These are phyloP conservation scores for Amanita rimosa DNA, from an alignment of 768 basidiomycete genomes.

Conservation along the genomic window DNA sequence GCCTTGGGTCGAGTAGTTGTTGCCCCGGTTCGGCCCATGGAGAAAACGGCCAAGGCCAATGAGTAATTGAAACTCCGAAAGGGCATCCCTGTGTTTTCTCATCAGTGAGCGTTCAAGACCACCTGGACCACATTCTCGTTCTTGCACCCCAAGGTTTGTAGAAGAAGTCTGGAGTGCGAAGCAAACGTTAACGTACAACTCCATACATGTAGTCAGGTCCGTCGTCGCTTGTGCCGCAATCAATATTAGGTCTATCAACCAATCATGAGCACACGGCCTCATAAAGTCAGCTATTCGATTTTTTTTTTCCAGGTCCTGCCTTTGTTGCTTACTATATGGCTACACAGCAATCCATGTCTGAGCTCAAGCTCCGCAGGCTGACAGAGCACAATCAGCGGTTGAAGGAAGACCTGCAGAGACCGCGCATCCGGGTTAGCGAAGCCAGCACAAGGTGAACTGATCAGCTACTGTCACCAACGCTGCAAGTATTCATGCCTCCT, in stretches of 20 bases:
- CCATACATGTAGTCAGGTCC: background rate
- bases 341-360: slow-evolving; percentile 83
- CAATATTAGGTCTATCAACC: slow-evolving; percentile 6
- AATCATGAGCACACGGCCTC: slow-evolving; percentile 64
- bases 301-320: slow-evolving; percentile 1
- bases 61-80: slow-evolving; percentile 31
- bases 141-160: background rate
- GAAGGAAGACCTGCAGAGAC: slow-evolving; percentile 80
- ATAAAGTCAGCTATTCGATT: slow-evolving; percentile 36
- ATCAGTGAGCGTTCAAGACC: background rate
- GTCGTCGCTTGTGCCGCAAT: slow-evolving; percentile 1
- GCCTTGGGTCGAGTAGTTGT: background rate
- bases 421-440: slow-evolving; percentile 86
- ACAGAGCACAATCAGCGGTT: slow-evolving; percentile 91
- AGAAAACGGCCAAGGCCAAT: background rate
- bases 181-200: background rate
- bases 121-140: background rate
- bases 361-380: slow-evolving; percentile 89
- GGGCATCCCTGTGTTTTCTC: slow-evolving; percentile 11
- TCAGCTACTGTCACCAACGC: background rate
- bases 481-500: slow-evolving; percentile 1
- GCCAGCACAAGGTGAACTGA: slow-evolving; percentile 69
- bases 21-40: slow-evolving; percentile 1
- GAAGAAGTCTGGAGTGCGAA: background rate
- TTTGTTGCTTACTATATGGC: slow-evolving; percentile 1